These are phyloP conservation scores for Kodamaea arcana DNA, from an alignment of 1,139 yeast genomes.

Conservation along the genomic window DNA sequence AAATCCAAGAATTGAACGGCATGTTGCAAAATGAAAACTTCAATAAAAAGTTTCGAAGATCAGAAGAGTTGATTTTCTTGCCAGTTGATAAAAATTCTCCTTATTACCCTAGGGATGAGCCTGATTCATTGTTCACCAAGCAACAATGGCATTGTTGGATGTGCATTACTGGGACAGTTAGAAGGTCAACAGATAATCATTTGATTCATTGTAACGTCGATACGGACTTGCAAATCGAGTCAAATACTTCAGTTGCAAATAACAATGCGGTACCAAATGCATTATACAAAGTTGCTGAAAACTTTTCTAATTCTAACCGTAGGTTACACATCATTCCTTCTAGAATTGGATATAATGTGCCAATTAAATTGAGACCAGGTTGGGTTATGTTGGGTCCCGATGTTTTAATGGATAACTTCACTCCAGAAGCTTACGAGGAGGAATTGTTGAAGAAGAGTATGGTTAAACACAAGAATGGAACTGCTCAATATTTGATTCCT, in stretches of 20 bases:
- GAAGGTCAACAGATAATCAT: slow-evolving; percentile 79
- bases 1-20: slow-evolving; percentile 58
- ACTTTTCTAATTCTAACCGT: slow-evolving; percentile 76
- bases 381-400: slow-evolving; percentile 93
- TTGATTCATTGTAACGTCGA: slow-evolving; percentile 89
- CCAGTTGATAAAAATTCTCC: slow-evolving; percentile 59
- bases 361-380: slow-evolving; percentile 73
- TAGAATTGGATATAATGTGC: slow-evolving; percentile 54
- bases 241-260: not conserved
- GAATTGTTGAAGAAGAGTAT: slow-evolving; percentile 32
- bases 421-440: slow-evolving; percentile 28
- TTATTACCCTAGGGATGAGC: slow-evolving; percentile 47
- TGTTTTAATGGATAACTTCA: slow-evolving; percentile 66
- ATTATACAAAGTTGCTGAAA: slow-evolving; percentile 82
- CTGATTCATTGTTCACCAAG: slow-evolving; percentile 28
- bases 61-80: slow-evolving; percentile 78
- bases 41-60: slow-evolving; percentile 74
- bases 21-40: slow-evolving; percentile 49
- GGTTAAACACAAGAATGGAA: slow-evolving; percentile 21
- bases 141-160: slow-evolving; percentile 95
- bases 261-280: slow-evolving; percentile 61
- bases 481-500: slow-evolving; percentile 50
- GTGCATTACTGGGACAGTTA: slow-evolving; percentile 93
- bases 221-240: slow-evolving; percentile 64
- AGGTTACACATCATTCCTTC: slow-evolving; percentile 82